Evolutionary conservation across 495 filamentous ascomycete genomes (phyloP).

Genomic region (Amphirosellinia nigrospora): DNA sequence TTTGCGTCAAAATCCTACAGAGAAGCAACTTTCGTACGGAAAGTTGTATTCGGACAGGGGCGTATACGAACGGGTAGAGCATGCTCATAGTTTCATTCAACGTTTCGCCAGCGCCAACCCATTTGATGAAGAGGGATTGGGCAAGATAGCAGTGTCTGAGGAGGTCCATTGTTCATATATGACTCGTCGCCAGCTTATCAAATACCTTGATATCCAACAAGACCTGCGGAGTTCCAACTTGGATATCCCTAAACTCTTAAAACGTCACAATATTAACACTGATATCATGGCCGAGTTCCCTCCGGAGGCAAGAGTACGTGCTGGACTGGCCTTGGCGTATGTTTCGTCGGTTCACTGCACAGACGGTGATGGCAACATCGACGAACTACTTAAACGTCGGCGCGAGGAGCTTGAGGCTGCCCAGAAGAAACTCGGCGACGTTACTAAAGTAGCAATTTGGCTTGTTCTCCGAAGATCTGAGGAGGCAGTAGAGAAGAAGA

Average conservation of each 20-base stretch:
- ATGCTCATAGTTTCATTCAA: constrained; percentile 39
- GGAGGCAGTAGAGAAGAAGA: constrained; percentile 20
- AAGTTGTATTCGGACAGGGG: constrained; percentile 36
- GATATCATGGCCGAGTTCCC: constrained; percentile 19
- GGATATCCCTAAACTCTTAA: constrained; percentile 15
- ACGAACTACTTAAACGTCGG: background rate
- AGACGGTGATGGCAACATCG: constrained; percentile 28
- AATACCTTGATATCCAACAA: constrained; percentile 33
- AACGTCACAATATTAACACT: background rate
- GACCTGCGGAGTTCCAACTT: constrained; percentile 30
- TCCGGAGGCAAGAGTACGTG: constrained; percentile 16
- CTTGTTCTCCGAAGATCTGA: constrained; percentile 36
- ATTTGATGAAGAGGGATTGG: constrained; percentile 29
- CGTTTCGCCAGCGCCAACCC: constrained; percentile 43
- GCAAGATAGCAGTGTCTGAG: constrained; percentile 28
- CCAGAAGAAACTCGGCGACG: background rate
- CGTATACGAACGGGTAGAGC: constrained; percentile 39
- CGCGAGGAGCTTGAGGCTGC: background rate
- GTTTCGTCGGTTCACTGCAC: constrained; percentile 14
- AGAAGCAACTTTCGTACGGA: constrained; percentile 38
- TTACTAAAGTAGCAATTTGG: constrained; percentile 45
- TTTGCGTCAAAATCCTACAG: constrained; percentile 38
- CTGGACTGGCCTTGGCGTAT: constrained; percentile 13
- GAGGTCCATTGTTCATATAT: constrained; percentile 29
- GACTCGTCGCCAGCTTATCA: constrained; percentile 25